Base-by-base conservation (phyloP, 1,284 basidiomycete genomes). In the Ceratobasidium papillatum region DNA sequence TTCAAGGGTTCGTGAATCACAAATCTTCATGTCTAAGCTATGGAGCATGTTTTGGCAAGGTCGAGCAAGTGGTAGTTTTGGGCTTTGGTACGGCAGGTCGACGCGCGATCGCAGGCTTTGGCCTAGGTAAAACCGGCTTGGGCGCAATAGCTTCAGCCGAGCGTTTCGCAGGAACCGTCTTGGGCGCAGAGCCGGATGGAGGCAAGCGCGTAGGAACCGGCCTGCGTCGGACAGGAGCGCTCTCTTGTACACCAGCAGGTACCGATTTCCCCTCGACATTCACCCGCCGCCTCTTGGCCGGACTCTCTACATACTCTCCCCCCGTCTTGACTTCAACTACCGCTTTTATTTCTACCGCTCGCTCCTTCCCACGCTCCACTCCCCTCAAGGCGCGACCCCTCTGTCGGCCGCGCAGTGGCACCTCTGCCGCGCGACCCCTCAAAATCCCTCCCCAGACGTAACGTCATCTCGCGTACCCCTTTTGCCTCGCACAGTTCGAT, bases 321-420 rank as follows among this genome's bases (percentile, higher is more conserved):
- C 27, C 52, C 8, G 9, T 12, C 45, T 71, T 47, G 38, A 47
- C 27, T 36, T 56, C 22, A n/a, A 43, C 36, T 25, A 4, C 45
- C 45, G 19, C 45, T 47, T 41, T 14, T 22, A 45, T 38, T 30
- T 12, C 52, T 22, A 32, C 19, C n/a, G n/a, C n/a, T n/a, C n/a
- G n/a, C n/a, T n/a, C 22, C 38, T 69, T 59, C 45, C 58, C 68
- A 45, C 38, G 30, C 8, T 61, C 68, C 22, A 71, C 68, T 32
- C 65, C 65, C 36, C 56, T 71, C 68, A 61, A 71, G 68, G 56
- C 68, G 68, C 68, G 68, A 32, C 54, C 68, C 54, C 32, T 58
- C 14, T 34, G 52, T 9, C 36, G 68, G 56, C 43, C 68, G 43
- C 56, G 68, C 68, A 49, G 52, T 61, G 43, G 56, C 68, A 59